Conservation (phyloP, 495 filamentous ascomycete genomes). For the Barbatosphaeria neglecta region DNA sequence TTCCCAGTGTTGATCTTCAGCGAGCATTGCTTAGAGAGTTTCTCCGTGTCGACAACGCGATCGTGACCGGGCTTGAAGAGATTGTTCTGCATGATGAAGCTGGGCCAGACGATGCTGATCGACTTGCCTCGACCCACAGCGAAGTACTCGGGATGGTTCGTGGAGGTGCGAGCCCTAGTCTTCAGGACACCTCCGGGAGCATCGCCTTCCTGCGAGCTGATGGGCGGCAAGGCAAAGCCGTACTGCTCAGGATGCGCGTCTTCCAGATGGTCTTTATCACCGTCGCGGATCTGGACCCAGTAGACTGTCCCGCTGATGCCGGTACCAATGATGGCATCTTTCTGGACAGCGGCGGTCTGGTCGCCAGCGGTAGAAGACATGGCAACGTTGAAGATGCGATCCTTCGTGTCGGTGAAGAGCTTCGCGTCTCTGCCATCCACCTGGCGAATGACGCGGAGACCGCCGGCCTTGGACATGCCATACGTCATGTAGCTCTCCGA, state of each 20-base stretch:
- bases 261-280: slow-evolving; percentile 62
- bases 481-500: slow-evolving; percentile 90
- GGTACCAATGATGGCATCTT: slow-evolving; percentile 78
- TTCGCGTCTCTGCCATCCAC: slow-evolving; percentile 83
- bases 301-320: slow-evolving; percentile 90
- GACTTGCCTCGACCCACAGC: slow-evolving; percentile 91
- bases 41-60: slow-evolving; percentile 69
- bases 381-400: slow-evolving; percentile 89
- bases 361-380: slow-evolving; percentile 50
- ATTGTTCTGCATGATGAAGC: slow-evolving; percentile 55
- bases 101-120: slow-evolving; percentile 81
- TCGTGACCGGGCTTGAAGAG: slow-evolving; percentile 62
- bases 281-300: slow-evolving; percentile 66
- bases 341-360: slow-evolving; percentile 26
- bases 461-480: slow-evolving; percentile 80
- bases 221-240: slow-evolving; percentile 72
- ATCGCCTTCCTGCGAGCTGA: slow-evolving; percentile 62
- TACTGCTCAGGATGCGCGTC: slow-evolving; percentile 59
- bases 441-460: slow-evolving; percentile 84
- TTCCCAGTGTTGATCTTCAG: slow-evolving; percentile 93
- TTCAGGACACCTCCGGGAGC: slow-evolving; percentile 83
- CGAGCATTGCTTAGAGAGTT: slow-evolving; percentile 72
- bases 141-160: slow-evolving; percentile 81
- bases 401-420: slow-evolving; percentile 73
- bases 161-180: slow-evolving; percentile 83